Conservation (phyloP, 2,329 filamentous ascomycete genomes). For the Trichoderma aggressivum region DNA sequence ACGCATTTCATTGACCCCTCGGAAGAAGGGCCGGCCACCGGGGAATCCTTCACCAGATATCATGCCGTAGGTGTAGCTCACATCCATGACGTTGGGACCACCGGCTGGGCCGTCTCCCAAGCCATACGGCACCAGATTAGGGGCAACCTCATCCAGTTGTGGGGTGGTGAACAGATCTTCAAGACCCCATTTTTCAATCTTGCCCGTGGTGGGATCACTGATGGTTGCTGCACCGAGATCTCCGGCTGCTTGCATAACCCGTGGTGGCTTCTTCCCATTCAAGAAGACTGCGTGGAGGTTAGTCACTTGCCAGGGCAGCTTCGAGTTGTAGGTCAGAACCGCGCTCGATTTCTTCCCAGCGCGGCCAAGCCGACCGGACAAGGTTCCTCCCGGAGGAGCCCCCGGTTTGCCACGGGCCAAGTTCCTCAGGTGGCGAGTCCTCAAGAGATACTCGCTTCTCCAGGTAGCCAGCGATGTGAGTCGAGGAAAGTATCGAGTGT, state of each 20-base stretch:
- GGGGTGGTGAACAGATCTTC: conserved; percentile 70
- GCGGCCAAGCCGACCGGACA: conserved; percentile 46
- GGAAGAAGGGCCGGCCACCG: conserved; percentile 76
- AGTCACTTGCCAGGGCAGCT: conserved; percentile 74
- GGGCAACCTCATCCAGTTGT: conserved; percentile 74
- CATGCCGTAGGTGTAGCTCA: conserved; percentile 81
- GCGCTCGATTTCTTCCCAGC: conserved; percentile 66
- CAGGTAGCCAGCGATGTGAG: conserved; percentile 84
- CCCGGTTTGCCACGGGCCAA: conserved; percentile 77
- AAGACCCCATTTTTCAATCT: conserved; percentile 77
- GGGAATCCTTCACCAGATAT: conserved; percentile 83
- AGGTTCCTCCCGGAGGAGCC: conserved; percentile 50
- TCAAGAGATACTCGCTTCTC: conserved; percentile 90
- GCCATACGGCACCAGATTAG: conserved; percentile 72
- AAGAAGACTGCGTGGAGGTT: conserved; percentile 75
- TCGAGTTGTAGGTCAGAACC: conserved; percentile 81
- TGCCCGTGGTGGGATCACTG: conserved; percentile 75
- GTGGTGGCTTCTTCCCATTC: conserved; percentile 68
- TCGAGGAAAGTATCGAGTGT: conserved; percentile 76
- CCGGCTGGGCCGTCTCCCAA: conserved; percentile 75
- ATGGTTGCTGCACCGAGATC: conserved; percentile 74
- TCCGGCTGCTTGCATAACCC: conserved; percentile 78
- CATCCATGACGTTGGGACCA: conserved; percentile 82
- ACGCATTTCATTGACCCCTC: conserved; percentile 68
- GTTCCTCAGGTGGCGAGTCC: conserved; percentile 79